Conservation (phyloP, 2,329 filamentous ascomycete species). For the Exophiala bonariae region DNA sequence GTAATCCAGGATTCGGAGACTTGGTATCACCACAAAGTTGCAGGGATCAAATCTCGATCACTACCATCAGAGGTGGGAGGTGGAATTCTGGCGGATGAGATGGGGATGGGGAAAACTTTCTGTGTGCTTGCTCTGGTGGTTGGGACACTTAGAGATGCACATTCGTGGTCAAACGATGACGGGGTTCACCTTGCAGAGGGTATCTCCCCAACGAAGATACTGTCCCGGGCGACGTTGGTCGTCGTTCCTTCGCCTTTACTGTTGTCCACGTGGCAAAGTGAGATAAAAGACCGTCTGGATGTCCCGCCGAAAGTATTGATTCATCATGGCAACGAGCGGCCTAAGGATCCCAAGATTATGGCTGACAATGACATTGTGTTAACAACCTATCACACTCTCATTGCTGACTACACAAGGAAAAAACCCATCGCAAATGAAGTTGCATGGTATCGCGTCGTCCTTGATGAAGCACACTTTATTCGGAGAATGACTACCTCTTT, state of each 20-base stretch:
- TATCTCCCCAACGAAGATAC: slow-evolving; percentile 11
- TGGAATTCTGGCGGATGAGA: slow-evolving; percentile 61
- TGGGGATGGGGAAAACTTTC: slow-evolving; percentile 62
- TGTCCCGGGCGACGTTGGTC: slow-evolving; percentile 45
- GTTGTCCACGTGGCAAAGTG: slow-evolving; percentile 42
- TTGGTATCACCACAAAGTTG: slow-evolving; percentile 42
- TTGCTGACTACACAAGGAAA: slow-evolving; percentile 34
- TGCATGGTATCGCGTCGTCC: slow-evolving; percentile 44
- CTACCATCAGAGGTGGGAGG: slow-evolving; percentile 33
- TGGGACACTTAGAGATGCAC: slow-evolving; percentile 40
- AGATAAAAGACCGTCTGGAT: slow-evolving; percentile 39
- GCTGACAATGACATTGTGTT: slow-evolving; percentile 44
- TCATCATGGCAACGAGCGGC: slow-evolving; percentile 40
- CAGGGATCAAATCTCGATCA: slow-evolving; percentile 31
- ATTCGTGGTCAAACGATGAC: slow-evolving; percentile 35
- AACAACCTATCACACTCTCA: slow-evolving; percentile 51
- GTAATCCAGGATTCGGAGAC: slow-evolving; percentile 24
- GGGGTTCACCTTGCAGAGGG: slow-evolving; percentile 15
- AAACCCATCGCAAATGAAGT: slow-evolving; percentile 35
- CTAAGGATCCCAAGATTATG: slow-evolving; percentile 30
- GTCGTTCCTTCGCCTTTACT: slow-evolving; percentile 46
- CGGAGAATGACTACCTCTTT: slow-evolving; percentile 49
- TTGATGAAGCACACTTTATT: slow-evolving; percentile 56
- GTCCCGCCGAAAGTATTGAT: slow-evolving; percentile 32
- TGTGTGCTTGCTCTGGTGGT: slow-evolving; percentile 53